Evolutionary conservation across 352 stramenopile species (phyloP).

Genomic region (Pythium diclinum): DNA sequence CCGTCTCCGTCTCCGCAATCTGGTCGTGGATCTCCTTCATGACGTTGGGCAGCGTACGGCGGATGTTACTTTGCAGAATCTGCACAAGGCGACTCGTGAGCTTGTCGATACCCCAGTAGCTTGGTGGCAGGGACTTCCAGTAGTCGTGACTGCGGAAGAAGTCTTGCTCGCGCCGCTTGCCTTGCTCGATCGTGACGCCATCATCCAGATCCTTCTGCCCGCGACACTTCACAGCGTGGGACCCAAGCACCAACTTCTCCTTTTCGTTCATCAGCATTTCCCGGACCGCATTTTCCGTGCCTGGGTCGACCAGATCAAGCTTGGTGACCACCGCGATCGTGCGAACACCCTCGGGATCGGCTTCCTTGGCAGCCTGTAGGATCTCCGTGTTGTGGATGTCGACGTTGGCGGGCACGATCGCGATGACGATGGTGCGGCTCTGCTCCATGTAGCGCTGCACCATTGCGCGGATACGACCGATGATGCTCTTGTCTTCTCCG

Average conservation of each 20-base stretch:
- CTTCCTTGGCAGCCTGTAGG: constrained; percentile 58
- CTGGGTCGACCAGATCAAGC: constrained; percentile 84
- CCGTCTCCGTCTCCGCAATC: constrained; percentile 22
- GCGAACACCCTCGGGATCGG: constrained; percentile 58
- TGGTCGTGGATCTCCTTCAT: constrained; percentile 38
- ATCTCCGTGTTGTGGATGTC: constrained; percentile 88
- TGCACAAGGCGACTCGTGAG: constrained; percentile 37
- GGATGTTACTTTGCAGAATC: constrained; percentile 54
- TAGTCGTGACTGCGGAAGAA: constrained; percentile 58
- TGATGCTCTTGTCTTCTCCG: constrained; percentile 64
- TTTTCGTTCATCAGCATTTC: constrained; percentile 77
- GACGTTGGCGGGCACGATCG: constrained; percentile 79
- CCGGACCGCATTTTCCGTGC: constrained; percentile 61
- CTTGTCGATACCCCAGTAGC: constrained; percentile 35
- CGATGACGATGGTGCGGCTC: constrained; percentile 81
- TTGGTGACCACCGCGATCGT: constrained; percentile 90
- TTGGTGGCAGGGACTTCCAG: constrained; percentile 32
- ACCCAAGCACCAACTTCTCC: constrained; percentile 61
- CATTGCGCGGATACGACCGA: constrained; percentile 61
- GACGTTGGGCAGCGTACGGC: constrained; percentile 42
- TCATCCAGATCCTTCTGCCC: constrained; percentile 66
- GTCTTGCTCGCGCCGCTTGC: constrained; percentile 41
- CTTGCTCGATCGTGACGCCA: constrained; percentile 52
- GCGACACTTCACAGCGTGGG: constrained; percentile 87
- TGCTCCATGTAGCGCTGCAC: constrained; percentile 74